Percentiles rank a stretch among this genome's conserved stretches.
Evolutionary conservation across 2,329 filamentous ascomycete genomes (phyloP).

Genomic region (Trichoderma oligosporum): DNA sequence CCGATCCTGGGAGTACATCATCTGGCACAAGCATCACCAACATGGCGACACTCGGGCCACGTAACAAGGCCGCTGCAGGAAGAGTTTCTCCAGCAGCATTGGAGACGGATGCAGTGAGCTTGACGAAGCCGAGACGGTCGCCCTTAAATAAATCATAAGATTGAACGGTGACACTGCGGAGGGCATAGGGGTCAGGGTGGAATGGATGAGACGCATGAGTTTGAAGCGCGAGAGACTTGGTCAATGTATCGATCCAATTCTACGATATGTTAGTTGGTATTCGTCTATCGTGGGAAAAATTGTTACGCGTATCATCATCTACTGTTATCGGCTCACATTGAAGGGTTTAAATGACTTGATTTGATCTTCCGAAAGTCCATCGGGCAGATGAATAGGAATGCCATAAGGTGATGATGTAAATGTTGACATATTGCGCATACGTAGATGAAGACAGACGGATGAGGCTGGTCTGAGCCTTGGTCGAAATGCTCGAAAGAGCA

Average conservation of each 20-base stretch:
- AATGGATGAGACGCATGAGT: conserved; percentile 46
- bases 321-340: conserved; percentile 33
- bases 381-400: conserved; percentile 40
- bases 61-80: conserved; percentile 53
- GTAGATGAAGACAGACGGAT: not conserved
- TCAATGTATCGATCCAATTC: conserved; percentile 49
- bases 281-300: not conserved
- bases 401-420: conserved; percentile 21
- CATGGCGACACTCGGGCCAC: conserved; percentile 59
- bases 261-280: conserved; percentile 24
- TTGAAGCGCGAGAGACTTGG: conserved; percentile 46
- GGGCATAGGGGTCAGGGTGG: conserved; percentile 49
- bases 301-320: too few species aligned
- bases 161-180: conserved; percentile 50
- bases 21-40: conserved; percentile 54
- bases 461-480: not conserved
- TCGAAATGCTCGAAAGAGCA: not conserved
- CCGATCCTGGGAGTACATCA: conserved; percentile 36
- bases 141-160: conserved; percentile 50
- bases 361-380: conserved; percentile 40
- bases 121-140: conserved; percentile 53
- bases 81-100: conserved; percentile 48
- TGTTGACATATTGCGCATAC: conserved; percentile 14
- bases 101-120: conserved; percentile 46
- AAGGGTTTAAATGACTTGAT: conserved; percentile 46